Percentiles rank a stretch among this genome's conserved stretches.
Conservation (phyloP, 768 basidiomycete genomes). For the Pisolithus microcarpus region DNA sequence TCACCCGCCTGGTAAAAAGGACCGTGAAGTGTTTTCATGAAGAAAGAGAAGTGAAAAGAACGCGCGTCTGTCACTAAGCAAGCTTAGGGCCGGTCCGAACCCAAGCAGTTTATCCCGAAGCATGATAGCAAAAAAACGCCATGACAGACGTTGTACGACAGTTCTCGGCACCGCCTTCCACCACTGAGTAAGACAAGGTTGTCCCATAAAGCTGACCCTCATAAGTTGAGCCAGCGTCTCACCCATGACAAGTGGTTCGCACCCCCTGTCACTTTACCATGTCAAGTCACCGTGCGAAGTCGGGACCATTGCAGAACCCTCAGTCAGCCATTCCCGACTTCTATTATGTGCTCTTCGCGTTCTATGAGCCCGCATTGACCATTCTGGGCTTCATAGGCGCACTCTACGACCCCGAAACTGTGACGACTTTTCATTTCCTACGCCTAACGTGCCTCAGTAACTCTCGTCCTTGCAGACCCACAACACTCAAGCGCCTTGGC, state of each 20-base stretch:
- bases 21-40: slow-evolving; percentile 46
- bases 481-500: slow-evolving; percentile 73
- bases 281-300: neutral
- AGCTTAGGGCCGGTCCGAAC: slow-evolving; percentile 23
- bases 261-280: neutral
- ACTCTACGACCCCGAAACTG: slow-evolving; percentile 55
- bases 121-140: neutral
- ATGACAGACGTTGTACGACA: neutral
- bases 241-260: neutral
- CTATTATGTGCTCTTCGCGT: slow-evolving; percentile 68
- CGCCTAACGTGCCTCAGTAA: neutral
- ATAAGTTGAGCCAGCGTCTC: neutral
- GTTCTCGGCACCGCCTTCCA: neutral
- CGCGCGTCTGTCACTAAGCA: neutral
- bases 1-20: slow-evolving; percentile 60
- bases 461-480: slow-evolving; percentile 43
- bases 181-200: neutral
- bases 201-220: too few relatives aligned
- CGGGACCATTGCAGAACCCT: slow-evolving; percentile 31
- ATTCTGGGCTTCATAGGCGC: slow-evolving; percentile 60
- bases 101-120: neutral
- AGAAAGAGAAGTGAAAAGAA: slow-evolving; percentile 37
- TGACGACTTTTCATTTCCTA: slow-evolving; percentile 24
- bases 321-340: slow-evolving; percentile 62
- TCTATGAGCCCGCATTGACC: slow-evolving; percentile 67